phyloP scores from a whole-genome alignment of 306 rosid species.

The Inga leiocalycina region DNA sequence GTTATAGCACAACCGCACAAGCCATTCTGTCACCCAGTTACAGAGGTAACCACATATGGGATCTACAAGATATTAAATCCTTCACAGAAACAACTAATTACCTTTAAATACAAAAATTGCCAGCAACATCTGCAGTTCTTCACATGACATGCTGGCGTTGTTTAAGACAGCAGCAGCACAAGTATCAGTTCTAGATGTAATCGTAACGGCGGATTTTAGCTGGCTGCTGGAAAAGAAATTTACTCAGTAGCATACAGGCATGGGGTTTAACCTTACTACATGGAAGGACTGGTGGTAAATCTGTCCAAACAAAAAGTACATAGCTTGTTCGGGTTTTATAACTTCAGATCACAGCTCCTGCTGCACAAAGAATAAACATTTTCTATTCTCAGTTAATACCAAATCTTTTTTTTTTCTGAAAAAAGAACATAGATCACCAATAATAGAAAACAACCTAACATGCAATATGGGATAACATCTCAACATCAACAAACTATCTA shows the following conservation, averaged over 20 bases:
- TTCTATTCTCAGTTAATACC: not conserved
- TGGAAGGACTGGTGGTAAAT: slow-evolving; percentile 19
- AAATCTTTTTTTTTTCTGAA: not conserved
- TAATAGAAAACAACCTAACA: not conserved
- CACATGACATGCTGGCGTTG: slow-evolving; percentile 18
- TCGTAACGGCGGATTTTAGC: slow-evolving; percentile 21
- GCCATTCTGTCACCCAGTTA: slow-evolving; percentile 35
- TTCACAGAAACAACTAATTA: slow-evolving; percentile 29
- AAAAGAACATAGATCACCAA: not conserved
- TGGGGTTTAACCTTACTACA: slow-evolving; percentile 22
- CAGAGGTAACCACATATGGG: slow-evolving; percentile 29
- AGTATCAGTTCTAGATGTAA: not conserved
- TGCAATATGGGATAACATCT: slow-evolving; percentile 2
- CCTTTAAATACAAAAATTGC: slow-evolving; percentile 4
- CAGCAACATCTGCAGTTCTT: slow-evolving; percentile 32
- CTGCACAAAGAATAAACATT: not conserved
- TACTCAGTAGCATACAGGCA: slow-evolving; percentile 7
- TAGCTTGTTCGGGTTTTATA: not conserved
- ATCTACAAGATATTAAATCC: slow-evolving; percentile 41
- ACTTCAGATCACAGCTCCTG: not conserved
- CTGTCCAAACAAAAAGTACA: slow-evolving; percentile 36
- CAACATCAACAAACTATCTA: not conserved
- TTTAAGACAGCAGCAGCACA: not conserved
- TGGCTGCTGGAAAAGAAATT: slow-evolving; percentile 34
- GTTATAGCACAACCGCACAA: slow-evolving; percentile 46